Conservation (phyloP, 495 filamentous ascomycete genomes). For the Aspergillus biplanus region DNA sequence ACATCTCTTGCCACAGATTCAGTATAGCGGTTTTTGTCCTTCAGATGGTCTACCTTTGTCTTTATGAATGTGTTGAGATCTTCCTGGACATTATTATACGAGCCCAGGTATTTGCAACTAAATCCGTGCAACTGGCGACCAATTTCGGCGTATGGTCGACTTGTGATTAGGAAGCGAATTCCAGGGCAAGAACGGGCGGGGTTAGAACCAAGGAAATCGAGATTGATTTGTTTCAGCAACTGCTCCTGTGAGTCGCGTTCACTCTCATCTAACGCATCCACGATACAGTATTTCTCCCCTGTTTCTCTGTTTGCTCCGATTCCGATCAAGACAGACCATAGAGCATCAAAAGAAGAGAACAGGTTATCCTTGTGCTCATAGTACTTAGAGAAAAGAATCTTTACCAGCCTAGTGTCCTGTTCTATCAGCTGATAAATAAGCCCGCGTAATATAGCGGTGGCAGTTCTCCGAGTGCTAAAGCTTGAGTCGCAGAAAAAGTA, state of each 20-base stretch:
- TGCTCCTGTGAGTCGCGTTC: conserved; percentile 21
- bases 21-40: conserved; percentile 24
- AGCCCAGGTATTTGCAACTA: conserved; percentile 15
- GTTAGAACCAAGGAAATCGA: background rate
- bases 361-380: conserved; percentile 22
- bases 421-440: conserved; percentile 34
- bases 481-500: conserved; percentile 38
- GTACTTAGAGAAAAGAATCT: conserved; percentile 28
- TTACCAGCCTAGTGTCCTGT: conserved; percentile 20
- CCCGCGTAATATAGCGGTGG: conserved; percentile 28
- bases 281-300: conserved; percentile 26
- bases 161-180: conserved; percentile 23
- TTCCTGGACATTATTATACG: conserved; percentile 16
- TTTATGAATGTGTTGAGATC: conserved; percentile 29
- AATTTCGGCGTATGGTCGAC: conserved; percentile 32
- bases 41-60: conserved; percentile 26
- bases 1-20: conserved; percentile 14
- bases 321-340: conserved; percentile 12
- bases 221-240: conserved; percentile 23
- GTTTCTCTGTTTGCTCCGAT: background rate
- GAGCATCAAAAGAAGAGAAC: conserved; percentile 9
- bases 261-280: conserved; percentile 38
- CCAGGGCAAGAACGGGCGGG: background rate
- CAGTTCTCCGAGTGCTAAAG: conserved; percentile 19
- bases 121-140: conserved; percentile 21